phyloP scores from a whole-genome alignment of 2,329 filamentous ascomycete genomes.

The Cladosporium oxysporum region DNA sequence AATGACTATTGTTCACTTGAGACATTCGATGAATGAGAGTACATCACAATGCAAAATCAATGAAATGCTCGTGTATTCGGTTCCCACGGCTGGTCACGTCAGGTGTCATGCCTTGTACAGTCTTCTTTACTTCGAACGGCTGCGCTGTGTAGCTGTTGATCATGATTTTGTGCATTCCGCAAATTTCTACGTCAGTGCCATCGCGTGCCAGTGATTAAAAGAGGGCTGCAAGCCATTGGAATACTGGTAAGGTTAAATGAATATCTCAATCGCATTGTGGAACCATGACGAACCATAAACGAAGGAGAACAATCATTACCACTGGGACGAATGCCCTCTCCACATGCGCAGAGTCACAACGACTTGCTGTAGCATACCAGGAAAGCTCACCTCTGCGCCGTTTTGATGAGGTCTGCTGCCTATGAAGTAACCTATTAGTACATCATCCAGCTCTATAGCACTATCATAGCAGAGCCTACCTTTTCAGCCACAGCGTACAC shows the following conservation, averaged over 20 bases:
- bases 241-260: not conserved
- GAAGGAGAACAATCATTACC: not conserved
- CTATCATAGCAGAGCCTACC: constrained; percentile 26
- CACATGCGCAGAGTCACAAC: not conserved
- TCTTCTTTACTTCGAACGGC: too few relatives aligned
- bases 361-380: not conserved
- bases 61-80: not conserved
- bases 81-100: too few relatives aligned
- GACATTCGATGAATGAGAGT: not conserved
- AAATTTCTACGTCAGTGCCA: too few relatives aligned
- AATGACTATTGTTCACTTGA: not conserved
- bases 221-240: not conserved
- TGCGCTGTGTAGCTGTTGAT: too few relatives aligned
- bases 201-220: too few relatives aligned
- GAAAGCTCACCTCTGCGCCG: constrained; percentile 20
- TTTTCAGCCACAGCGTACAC: constrained; percentile 31
- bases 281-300: not conserved
- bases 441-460: not conserved
- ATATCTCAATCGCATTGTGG: not conserved
- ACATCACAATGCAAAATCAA: not conserved
- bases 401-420: constrained; percentile 37
- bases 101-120: too few relatives aligned
- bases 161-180: too few relatives aligned
- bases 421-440: not conserved
- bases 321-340: not conserved